phyloP scores from a whole-genome alignment of 208 protist species.

The Leishmania arabica region DNA sequence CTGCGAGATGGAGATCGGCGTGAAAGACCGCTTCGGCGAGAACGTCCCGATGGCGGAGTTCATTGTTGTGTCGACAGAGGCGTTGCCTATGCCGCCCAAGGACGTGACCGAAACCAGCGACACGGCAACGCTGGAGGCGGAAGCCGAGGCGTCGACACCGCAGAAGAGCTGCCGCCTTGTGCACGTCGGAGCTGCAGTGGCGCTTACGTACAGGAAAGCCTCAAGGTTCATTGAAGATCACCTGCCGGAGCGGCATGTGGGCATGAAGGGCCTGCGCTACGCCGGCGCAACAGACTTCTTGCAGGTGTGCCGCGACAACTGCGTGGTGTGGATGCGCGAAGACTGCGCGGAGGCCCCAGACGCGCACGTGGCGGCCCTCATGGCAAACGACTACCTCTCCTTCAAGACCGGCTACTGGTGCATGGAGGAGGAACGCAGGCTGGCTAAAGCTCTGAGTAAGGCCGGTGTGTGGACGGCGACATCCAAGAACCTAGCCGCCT shows the following conservation, averaged over 20 bases:
- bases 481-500: slow-evolving; percentile 12
- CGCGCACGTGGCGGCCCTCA: slow-evolving; percentile 27
- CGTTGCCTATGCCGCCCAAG: slow-evolving; percentile 31
- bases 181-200: slow-evolving; percentile 58
- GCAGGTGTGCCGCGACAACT: slow-evolving; percentile 68
- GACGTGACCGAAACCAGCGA: slow-evolving; percentile 14
- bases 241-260: slow-evolving; percentile 43
- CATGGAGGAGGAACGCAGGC: slow-evolving; percentile 44
- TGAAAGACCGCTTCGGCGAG: slow-evolving; percentile 63
- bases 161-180: slow-evolving; percentile 59
- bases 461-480: slow-evolving; percentile 28
- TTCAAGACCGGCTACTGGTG: slow-evolving; percentile 78
- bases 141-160: slow-evolving; percentile 10
- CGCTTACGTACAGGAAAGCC: slow-evolving; percentile 70
- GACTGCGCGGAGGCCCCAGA: slow-evolving; percentile 37
- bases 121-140: neutral
- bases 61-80: slow-evolving; percentile 54
- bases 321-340: slow-evolving; percentile 71
- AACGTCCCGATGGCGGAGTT: slow-evolving; percentile 69
- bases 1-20: slow-evolving; percentile 66
- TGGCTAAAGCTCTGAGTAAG: slow-evolving; percentile 29
- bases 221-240: slow-evolving; percentile 51
- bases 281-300: slow-evolving; percentile 56
- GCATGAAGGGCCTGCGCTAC: slow-evolving; percentile 44
- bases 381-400: slow-evolving; percentile 53